Base-by-base conservation (phyloP, 352 stramenopile genomes). In the Phytophthora chlamydospora region DNA sequence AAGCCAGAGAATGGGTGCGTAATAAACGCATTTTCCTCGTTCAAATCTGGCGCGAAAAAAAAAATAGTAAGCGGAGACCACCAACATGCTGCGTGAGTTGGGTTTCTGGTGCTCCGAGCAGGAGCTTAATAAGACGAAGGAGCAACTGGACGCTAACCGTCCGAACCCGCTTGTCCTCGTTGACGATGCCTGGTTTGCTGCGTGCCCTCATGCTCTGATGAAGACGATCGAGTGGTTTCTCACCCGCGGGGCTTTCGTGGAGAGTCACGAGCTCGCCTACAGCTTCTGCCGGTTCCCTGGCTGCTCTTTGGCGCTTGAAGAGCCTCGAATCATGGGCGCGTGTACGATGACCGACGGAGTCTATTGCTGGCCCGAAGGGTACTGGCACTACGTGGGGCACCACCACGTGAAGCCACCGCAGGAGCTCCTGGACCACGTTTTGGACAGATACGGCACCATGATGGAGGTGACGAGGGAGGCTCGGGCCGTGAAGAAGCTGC, bases 241-340 rank as follows among this genome's bases (percentile, higher is more conserved):
- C 21, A 75, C 71, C n/a, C 52, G 51, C 19, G 66, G 67, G 24
- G 79, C 70, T 42, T 86, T 83, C 54, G 72, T 94, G 10, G 85
- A 94, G 55, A 90, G 79, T 45, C 78, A 94, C 33, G 85, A 94
- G 52, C 73, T 92, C 44, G 85, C 77, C 12, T 94, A 91, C 76
- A 92, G 83, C 65, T 90, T 80, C 43, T 94, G 85, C 50, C 81
- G 85, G 12, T 91, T 94, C 58, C 33, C 56, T 6, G 59, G 76
- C 39, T 94, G 85, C 61, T 33, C 38, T 12, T 35, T 66, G 33
- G 74, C 80, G 8, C 38, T 56, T 19, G 32, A 75, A 12, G 49
- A 80, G 9, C 75, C 79, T n/a, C 71, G 67, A 24, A 40, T 75
- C 27, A 84, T 94, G 74, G 85, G 85, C 21, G 83, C 85, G 10